These are phyloP conservation scores for Pascua sp. DNA, from an alignment of 1,284 basidiomycete species.

Conservation along the genomic window DNA sequence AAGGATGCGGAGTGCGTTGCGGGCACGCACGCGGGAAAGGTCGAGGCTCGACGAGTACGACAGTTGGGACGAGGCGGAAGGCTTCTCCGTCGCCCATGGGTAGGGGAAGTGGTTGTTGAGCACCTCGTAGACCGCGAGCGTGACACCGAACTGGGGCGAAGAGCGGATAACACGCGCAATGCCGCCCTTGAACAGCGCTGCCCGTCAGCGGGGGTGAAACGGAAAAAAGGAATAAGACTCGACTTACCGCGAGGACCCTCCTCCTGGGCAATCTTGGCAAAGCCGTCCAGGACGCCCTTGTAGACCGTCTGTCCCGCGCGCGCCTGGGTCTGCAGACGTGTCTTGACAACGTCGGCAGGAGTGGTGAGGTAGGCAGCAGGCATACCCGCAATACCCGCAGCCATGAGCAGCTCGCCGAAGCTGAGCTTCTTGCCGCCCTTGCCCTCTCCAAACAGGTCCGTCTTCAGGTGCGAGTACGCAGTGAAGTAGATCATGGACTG, in stretches of 20 bases:
- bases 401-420: constrained; percentile 80
- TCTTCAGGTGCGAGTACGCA: constrained; percentile 54
- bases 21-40: constrained; percentile 77
- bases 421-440: constrained; percentile 87
- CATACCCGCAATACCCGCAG: constrained; percentile 67
- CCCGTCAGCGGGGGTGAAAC: too few species aligned
- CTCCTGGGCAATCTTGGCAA: constrained; percentile 75
- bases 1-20: constrained; percentile 74
- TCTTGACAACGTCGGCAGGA: constrained; percentile 86
- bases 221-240: too few species aligned
- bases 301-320: constrained; percentile 88
- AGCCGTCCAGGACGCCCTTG: constrained; percentile 85
- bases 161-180: constrained; percentile 59
- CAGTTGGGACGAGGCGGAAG: constrained; percentile 53
- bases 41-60: constrained; percentile 76
- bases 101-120: constrained; percentile 71
- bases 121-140: constrained; percentile 82
- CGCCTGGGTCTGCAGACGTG: constrained; percentile 95
- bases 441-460: constrained; percentile 93
- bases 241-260: constrained; percentile 33
- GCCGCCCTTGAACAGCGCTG: constrained; percentile 91
- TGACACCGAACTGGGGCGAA: constrained; percentile 76
- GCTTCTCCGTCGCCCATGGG: constrained; percentile 60
- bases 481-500: constrained; percentile 54
- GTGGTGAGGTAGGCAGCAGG: constrained; percentile 53